Percentiles rank a stretch among this genome's conserved stretches.
Evolutionary conservation across 2,329 filamentous ascomycete genomes (phyloP).

Genomic region (Parasarocladium wereldwijsianum): DNA sequence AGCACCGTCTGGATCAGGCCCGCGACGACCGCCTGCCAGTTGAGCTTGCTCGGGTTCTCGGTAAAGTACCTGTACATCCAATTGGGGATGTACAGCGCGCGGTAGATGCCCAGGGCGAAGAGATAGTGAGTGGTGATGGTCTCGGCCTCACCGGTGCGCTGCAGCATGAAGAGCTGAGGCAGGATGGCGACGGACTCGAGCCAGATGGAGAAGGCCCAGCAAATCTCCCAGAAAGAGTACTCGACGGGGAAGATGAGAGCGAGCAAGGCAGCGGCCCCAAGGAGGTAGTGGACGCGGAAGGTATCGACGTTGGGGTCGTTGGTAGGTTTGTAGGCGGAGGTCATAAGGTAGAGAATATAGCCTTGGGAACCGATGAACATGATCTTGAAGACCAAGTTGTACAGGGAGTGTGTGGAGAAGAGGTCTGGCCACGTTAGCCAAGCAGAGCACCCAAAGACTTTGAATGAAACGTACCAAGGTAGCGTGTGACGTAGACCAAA

Average conservation of each 20-base stretch:
- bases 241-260: slow-evolving; percentile 74
- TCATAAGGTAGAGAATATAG: slow-evolving; percentile 97
- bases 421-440: slow-evolving; percentile 43
- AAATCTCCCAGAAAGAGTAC: slow-evolving; percentile 71
- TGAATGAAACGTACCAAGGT: slow-evolving; percentile 50
- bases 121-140: slow-evolving; percentile 99
- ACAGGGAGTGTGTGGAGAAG: slow-evolving; percentile 69
- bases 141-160: slow-evolving; percentile 93
- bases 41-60: slow-evolving; percentile 56
- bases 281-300: slow-evolving; percentile 89
- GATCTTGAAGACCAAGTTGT: slow-evolving; percentile 93
- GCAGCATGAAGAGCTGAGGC: slow-evolving; percentile 95
- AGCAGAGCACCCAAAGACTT: neutral
- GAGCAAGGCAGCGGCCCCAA: slow-evolving; percentile 65
- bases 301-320: slow-evolving; percentile 96
- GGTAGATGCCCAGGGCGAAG: slow-evolving; percentile 81
- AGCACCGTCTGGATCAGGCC: slow-evolving; percentile 87
- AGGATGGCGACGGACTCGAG: slow-evolving; percentile 92
- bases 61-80: slow-evolving; percentile 87
- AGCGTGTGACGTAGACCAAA: slow-evolving; percentile 84
- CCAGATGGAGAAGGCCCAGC: slow-evolving; percentile 98
- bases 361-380: slow-evolving; percentile 81
- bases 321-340: slow-evolving; percentile 91
- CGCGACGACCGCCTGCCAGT: slow-evolving; percentile 77
- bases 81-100: slow-evolving; percentile 94